Evolutionary conservation across 139 green algal genomes (phyloP), one percentile per base, ranked within the genome.

Genomic region (Yamagishiella unicocca): DNA sequence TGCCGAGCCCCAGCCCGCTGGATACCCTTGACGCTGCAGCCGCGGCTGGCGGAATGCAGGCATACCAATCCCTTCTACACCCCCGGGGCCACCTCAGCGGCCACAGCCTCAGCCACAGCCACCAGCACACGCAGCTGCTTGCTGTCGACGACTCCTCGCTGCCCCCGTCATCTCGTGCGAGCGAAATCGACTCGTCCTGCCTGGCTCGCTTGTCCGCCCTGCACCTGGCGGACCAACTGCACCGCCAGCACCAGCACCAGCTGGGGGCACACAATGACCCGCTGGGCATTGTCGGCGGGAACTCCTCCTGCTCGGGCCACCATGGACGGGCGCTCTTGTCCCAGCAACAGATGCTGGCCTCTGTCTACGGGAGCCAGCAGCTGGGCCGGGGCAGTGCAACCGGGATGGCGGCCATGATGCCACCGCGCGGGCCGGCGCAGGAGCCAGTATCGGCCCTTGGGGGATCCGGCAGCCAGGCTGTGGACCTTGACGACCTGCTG

Each of bases 181-280:
- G 46, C 50, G 79, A 85, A 5, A 19, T 85, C 7, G 79, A 85
- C 79, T 76, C 61, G 17, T 45, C 61, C 61, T 85, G 79, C 43
- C 40, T 85, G n/a, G 42, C 42, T 4, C 61, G 79, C 12, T 24
- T 85, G 29, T 85, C 79, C 2, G 62, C 61, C 3, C 79, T 85
- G 37, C 79, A 85, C 7, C 79, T 85, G 62, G 61, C 62, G 42
- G 79, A 85, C 79, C 79, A 75, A 19, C 62, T 25, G 29, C 61
- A 58, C n/a, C 79, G n/a, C 22, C 79, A 62, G 8, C 79, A 85
- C 0, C 58, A 62, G 55, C 27, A 1, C n/a, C 42, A 4, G 66
- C 66, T 17, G 66, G 24, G 31, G 17, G 12, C 12, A 25, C 17
- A 58, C 50, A 58, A n/a, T n/a, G n/a, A n/a, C n/a, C n/a, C n/a